A percentile compares a stretch with the other conserved stretches of the same genome.
phyloP scores from a whole-genome alignment of 2,329 filamentous ascomycete species.

The Diplodia intermedia region DNA sequence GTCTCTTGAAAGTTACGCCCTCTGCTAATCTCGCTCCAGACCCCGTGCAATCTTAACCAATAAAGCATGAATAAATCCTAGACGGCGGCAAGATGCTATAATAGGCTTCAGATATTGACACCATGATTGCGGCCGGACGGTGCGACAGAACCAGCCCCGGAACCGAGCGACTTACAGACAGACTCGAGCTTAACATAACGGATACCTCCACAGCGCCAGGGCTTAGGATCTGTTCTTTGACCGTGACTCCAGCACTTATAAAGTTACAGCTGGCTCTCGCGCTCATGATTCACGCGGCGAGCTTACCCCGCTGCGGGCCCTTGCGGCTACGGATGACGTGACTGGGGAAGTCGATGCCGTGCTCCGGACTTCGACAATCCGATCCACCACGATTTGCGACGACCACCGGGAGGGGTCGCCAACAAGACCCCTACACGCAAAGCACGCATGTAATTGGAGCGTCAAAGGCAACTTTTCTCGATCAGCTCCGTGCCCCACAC shows the following conservation, averaged over 20 bases:
- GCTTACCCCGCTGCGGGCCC: slow-evolving; percentile 5
- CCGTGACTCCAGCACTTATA: not conserved
- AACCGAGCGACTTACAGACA: too few species aligned
- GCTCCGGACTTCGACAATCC: slow-evolving; percentile 10
- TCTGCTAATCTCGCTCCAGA: too few species aligned
- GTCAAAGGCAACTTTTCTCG: not conserved
- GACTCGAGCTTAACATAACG: too few species aligned
- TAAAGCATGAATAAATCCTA: too few species aligned
- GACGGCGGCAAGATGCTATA: too few species aligned
- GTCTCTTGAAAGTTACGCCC: too few species aligned
- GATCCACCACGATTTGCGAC: not conserved
- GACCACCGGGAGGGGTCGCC: not conserved
- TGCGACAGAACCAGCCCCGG: too few species aligned
- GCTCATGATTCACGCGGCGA: not conserved
- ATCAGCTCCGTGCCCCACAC: not conserved
- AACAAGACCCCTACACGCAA: not conserved
- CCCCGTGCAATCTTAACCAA: too few species aligned
- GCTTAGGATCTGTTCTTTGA: not conserved
- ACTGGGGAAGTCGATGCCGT: slow-evolving; percentile 25
- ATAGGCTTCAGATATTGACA: too few species aligned
- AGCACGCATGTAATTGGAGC: not conserved
- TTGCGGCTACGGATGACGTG: slow-evolving; percentile 10
- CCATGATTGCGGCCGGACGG: too few species aligned
- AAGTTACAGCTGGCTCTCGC: not conserved
- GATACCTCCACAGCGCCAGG: not conserved